These are phyloP conservation scores for Fomes fomentarius DNA, from an alignment of 1,284 basidiomycete species.

Conservation along the genomic window DNA sequence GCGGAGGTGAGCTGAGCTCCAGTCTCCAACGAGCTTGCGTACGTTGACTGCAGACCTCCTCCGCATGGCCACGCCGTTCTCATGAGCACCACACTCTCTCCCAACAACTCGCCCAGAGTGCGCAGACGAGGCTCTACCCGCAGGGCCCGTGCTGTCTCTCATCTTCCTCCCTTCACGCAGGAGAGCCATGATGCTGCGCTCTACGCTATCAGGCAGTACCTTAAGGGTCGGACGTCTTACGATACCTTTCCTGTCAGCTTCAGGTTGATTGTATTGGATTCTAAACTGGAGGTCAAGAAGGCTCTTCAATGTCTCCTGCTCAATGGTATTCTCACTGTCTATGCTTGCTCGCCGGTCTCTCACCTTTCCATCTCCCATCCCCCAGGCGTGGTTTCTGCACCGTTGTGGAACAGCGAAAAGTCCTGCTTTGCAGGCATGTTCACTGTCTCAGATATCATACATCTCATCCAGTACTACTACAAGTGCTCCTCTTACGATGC, in stretches of 20 bases:
- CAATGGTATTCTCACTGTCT: conserved; percentile 62
- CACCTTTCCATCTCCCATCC: conserved; percentile 4
- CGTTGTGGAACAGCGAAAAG: conserved; percentile 95
- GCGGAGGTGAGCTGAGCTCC: not conserved
- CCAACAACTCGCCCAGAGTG: conserved; percentile 39
- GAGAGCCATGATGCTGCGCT: conserved; percentile 80
- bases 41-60: conserved; percentile 10
- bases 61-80: conserved; percentile 26
- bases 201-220: conserved; percentile 77
- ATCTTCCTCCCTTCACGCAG: conserved; percentile 58
- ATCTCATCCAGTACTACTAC: conserved; percentile 97
- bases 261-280: conserved; percentile 95
- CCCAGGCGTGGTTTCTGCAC: conserved; percentile 94
- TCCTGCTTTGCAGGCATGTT: conserved; percentile 95
- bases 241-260: conserved; percentile 97
- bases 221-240: conserved; percentile 87
- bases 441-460: conserved; percentile 94
- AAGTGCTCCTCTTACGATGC: conserved; percentile 85
- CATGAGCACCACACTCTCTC: conserved; percentile 46
- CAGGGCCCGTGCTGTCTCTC: conserved; percentile 58
- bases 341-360: not conserved
- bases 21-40: not conserved
- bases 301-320: conserved; percentile 87
- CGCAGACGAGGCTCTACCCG: conserved; percentile 46
- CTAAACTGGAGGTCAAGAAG: conserved; percentile 92